Percentiles rank a stretch among this genome's conserved stretches.
Conservation (phyloP, 1,284 basidiomycete genomes). For the Irpex sp. region DNA sequence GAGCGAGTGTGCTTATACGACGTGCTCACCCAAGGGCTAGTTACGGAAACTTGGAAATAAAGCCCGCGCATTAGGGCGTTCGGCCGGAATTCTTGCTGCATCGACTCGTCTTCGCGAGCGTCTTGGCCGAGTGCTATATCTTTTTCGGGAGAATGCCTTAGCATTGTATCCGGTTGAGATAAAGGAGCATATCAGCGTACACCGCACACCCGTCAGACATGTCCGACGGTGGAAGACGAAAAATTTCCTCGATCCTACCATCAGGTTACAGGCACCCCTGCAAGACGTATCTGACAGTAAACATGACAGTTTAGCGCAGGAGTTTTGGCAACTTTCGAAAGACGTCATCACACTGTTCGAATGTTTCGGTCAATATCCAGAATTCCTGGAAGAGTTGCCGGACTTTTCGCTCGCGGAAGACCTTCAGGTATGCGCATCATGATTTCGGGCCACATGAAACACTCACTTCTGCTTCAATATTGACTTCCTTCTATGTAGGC, state of each 20-base stretch:
- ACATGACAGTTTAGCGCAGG: conserved; percentile 15
- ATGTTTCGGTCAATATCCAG: conserved; percentile 69
- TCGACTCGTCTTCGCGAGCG: conserved; percentile 63
- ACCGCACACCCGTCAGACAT: conserved; percentile 37
- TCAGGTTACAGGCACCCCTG: not conserved
- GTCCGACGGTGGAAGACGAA: conserved; percentile 51
- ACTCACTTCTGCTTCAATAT: not conserved
- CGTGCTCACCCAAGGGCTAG: conserved; percentile 27
- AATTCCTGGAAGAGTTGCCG: conserved; percentile 66
- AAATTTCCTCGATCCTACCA: conserved; percentile 44
- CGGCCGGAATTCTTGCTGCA: conserved; percentile 67
- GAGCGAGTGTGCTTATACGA: conserved; percentile 1
- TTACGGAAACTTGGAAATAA: conserved; percentile 70
- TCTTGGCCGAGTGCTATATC: conserved; percentile 56
- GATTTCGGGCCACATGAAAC: too few relatives aligned
- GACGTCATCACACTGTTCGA: conserved; percentile 61
- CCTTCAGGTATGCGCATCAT: conserved; percentile 45
- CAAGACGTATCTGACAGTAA: not conserved
- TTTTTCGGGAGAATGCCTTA: conserved; percentile 70
- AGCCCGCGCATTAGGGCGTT: conserved; percentile 65
- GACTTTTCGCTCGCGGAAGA: conserved; percentile 63
- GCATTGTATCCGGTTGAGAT: conserved; percentile 68
- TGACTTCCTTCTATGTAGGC: not conserved
- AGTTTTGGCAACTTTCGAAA: conserved; percentile 52
- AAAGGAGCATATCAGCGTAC: conserved; percentile 39